Conservation (phyloP, 352 stramenopile species). For the Thalassiosira mediterranea region DNA sequence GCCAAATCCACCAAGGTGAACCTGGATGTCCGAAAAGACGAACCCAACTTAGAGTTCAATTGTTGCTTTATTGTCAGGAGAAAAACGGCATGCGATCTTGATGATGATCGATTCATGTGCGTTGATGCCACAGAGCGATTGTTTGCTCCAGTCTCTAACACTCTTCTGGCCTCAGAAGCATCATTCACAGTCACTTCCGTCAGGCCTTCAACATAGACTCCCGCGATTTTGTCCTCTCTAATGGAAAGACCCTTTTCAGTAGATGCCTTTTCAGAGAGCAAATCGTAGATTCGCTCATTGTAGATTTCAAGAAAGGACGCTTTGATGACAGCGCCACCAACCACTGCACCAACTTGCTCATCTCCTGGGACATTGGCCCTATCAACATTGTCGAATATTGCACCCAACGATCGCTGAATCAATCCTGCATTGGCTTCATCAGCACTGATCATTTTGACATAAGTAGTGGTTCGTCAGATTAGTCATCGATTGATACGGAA, state of each 20-base stretch:
- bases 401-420: constrained; percentile 54
- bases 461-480: neutral
- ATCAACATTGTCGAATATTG: constrained; percentile 60
- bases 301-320: constrained; percentile 69
- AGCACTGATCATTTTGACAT: constrained; percentile 12
- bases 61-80: constrained; percentile 23
- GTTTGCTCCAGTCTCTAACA: constrained; percentile 27
- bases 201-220: constrained; percentile 60
- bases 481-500: too few species aligned
- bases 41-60: too few species aligned
- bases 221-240: too few species aligned
- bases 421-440: constrained; percentile 46
- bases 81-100: constrained; percentile 54
- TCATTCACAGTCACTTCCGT: constrained; percentile 29
- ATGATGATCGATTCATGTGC: constrained; percentile 57
- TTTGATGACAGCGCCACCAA: constrained; percentile 42
- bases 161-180: constrained; percentile 40
- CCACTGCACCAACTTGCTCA: too few species aligned
- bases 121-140: constrained; percentile 46
- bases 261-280: too few species aligned
- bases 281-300: constrained; percentile 60
- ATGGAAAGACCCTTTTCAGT: too few species aligned
- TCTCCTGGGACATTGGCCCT: too few species aligned
- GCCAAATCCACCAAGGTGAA: constrained; percentile 66
- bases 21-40: constrained; percentile 34